These are phyloP conservation scores for Patellifolia procumbens DNA, from an alignment of 179 eudicot genomes.

Conservation along the genomic window DNA sequence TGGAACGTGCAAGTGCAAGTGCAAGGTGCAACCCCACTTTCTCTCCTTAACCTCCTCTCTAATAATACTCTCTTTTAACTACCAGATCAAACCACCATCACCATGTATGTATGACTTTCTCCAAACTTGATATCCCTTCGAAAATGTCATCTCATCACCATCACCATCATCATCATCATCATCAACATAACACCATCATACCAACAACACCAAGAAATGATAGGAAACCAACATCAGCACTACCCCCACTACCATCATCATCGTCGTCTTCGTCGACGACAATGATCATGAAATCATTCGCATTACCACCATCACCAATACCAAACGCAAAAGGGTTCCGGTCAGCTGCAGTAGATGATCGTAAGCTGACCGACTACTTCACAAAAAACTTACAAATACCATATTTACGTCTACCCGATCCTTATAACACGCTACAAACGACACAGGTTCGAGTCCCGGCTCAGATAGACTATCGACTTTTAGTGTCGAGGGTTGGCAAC, in stretches of 20 bases:
- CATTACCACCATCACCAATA: conserved; percentile 67
- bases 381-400: conserved; percentile 49
- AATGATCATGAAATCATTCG: conserved; percentile 25
- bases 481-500: conserved; percentile 41
- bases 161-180: not conserved
- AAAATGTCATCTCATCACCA: conserved; percentile 7
- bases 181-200: not conserved
- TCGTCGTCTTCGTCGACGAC: not conserved
- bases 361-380: conserved; percentile 45
- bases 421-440: conserved; percentile 9
- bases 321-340: conserved; percentile 64
- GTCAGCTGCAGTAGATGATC: conserved; percentile 42
- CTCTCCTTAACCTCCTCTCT: conserved; percentile 20
- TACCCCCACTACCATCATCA: not conserved
- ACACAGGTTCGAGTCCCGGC: conserved; percentile 38
- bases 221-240: not conserved
- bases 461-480: conserved; percentile 43
- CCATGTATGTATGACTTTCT: too few species aligned
- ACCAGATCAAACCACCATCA: conserved; percentile 11
- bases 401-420: conserved; percentile 50
- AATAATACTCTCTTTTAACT: not conserved
- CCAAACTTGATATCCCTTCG: too few species aligned
- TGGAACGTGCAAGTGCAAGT: not conserved
- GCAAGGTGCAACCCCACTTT: conserved; percentile 26
- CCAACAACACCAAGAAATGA: conserved; percentile 11